Evolutionary conservation across 2,329 filamentous ascomycete genomes (phyloP).

Genomic region (Cercospora citrullina): DNA sequence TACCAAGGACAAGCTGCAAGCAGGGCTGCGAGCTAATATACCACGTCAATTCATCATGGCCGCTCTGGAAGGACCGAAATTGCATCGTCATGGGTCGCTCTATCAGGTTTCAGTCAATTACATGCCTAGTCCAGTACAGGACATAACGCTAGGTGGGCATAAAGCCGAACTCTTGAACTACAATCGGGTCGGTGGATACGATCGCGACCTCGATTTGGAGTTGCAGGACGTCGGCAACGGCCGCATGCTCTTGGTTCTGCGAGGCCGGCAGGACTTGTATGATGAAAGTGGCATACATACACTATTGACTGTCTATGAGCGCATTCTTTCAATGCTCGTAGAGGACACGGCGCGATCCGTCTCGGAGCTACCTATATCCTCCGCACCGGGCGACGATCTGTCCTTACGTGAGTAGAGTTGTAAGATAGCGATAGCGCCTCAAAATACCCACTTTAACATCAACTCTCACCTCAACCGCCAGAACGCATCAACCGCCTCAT

Average conservation of each 20-base stretch:
- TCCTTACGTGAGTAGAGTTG: constrained; percentile 6
- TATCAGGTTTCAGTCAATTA: constrained; percentile 15
- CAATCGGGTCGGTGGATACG: constrained; percentile 1
- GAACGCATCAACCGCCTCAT: not conserved
- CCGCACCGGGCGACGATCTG: not conserved
- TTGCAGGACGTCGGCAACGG: not conserved
- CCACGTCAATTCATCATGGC: constrained; percentile 9
- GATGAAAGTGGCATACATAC: constrained; percentile 14
- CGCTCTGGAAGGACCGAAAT: constrained; percentile 4
- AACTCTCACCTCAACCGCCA: not conserved
- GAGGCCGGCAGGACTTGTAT: constrained; percentile 11
- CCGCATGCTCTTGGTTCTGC: constrained; percentile 3
- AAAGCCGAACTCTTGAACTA: constrained; percentile 13
- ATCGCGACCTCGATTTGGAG: constrained; percentile 8
- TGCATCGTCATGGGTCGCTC: constrained; percentile 7
- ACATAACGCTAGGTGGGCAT: constrained; percentile 10
- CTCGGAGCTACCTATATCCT: constrained; percentile 6
- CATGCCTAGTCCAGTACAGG: constrained; percentile 2
- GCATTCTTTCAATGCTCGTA: constrained; percentile 6
- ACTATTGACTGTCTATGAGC: constrained; percentile 10
- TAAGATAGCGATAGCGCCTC: not conserved
- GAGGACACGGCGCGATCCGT: constrained; percentile 8
- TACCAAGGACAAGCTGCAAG: constrained; percentile 13
- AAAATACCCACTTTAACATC: not conserved
- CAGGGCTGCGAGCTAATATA: constrained; percentile 4